A percentile compares a stretch with the other conserved stretches of the same genome.
phyloP scores from a whole-genome alignment of 169 alveolate species.

The Cystoisospora suis region DNA sequence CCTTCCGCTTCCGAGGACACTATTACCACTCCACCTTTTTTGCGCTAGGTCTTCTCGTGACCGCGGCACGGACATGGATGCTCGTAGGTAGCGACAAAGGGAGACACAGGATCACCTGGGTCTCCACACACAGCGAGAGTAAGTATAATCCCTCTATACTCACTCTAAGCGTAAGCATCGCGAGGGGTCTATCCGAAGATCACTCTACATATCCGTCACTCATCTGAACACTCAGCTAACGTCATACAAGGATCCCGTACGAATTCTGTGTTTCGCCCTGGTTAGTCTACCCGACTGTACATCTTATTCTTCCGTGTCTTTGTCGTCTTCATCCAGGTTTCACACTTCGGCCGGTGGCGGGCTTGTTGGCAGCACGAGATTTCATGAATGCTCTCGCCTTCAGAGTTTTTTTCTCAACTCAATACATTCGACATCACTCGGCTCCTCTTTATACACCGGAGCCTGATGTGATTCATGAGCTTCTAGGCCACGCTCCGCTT shows the following conservation, averaged over 20 bases:
- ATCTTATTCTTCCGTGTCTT: not conserved
- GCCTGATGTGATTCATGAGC: conserved; percentile 87
- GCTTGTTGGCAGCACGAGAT: conserved; percentile 83
- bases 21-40: too few relatives aligned
- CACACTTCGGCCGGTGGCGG: conserved; percentile 82
- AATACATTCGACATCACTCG: conserved; percentile 82
- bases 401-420: conserved; percentile 81
- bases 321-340: conserved; percentile 69
- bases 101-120: too few relatives aligned
- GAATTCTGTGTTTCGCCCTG: not conserved
- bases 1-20: too few relatives aligned
- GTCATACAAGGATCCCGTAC: too few relatives aligned
- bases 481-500: conserved; percentile 87
- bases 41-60: too few relatives aligned
- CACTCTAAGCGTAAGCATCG: too few relatives aligned
- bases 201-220: not conserved
- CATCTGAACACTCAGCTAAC: too few relatives aligned
- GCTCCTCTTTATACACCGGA: conserved; percentile 87
- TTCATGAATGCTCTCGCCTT: conserved; percentile 85
- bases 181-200: not conserved
- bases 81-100: too few relatives aligned
- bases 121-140: too few relatives aligned
- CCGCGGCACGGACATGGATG: too few relatives aligned
- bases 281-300: not conserved
- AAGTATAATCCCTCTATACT: too few relatives aligned